phyloP scores from a whole-genome alignment of 2,329 filamentous ascomycete genomes.

The Alternaria sp. region DNA sequence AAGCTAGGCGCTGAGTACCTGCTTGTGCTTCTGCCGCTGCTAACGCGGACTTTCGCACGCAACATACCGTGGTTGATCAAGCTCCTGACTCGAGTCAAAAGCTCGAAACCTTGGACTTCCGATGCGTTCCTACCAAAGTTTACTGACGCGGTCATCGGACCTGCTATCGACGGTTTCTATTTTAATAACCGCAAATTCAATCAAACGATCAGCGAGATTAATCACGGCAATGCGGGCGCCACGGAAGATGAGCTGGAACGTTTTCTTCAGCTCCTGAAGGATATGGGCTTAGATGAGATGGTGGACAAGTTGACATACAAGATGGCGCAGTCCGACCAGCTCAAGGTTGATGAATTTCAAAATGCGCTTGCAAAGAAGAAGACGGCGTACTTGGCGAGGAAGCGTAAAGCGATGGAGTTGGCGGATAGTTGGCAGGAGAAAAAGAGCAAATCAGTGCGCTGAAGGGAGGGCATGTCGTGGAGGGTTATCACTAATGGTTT shows the following conservation, averaged over 20 bases:
- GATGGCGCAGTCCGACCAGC: background rate
- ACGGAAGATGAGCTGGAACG: too few species aligned
- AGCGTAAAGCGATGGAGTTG: background rate
- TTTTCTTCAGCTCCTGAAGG: background rate
- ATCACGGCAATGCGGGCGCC: too few species aligned
- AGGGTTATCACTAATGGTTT: background rate
- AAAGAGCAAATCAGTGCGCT: background rate
- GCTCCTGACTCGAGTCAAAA: too few species aligned
- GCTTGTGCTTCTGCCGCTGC: too few species aligned
- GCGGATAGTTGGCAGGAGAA: background rate
- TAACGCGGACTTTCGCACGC: too few species aligned
- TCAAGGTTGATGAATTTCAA: background rate
- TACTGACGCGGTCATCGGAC: background rate
- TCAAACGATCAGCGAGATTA: background rate
- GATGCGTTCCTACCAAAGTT: background rate
- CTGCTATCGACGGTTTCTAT: background rate
- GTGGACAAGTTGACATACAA: background rate
- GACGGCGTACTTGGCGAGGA: background rate
- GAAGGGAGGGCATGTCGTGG: background rate
- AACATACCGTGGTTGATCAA: too few species aligned
- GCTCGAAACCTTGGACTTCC: background rate
- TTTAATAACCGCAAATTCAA: background rate
- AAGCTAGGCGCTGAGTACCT: too few species aligned
- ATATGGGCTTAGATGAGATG: background rate
- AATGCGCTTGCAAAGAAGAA: background rate